Base-by-base conservation (phyloP, 345 rosid species). In the Mangifera indica region DNA sequence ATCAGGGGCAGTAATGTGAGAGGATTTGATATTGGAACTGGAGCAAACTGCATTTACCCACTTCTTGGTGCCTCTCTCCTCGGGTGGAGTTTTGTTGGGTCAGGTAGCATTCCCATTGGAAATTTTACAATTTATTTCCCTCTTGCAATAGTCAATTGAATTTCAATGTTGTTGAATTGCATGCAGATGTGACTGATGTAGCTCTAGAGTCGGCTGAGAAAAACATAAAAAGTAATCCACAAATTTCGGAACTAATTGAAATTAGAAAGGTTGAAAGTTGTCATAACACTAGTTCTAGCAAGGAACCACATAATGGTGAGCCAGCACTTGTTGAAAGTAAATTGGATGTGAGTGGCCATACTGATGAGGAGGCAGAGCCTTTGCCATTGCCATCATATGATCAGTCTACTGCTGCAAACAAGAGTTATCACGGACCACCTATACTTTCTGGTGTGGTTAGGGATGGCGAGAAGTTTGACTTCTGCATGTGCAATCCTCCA, bases 401-500 rank as follows among this genome's bases (percentile, higher is more conserved):
- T 78, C 22, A 26, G 52, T 72, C 53, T 17, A 68, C 37, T 34
- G 66, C 67, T 81, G 69, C 62, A 32, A 71, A 59, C 65, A 71
- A 56, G 66, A 15, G 80, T 65, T 88, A 78, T 81, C 17, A 53
- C n/a, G 88, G 84, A 61, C 84, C 83, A 18, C 75, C 90, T 24
- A 42, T 91, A 70, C 93, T 92, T 77, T 56, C 81, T 40, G 90
- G 87, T 68, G 91, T 89, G 71, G 90, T 91, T 55, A 84, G 57
- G 69, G 88, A 91, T 40, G 85, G 78, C 4, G 97, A 95, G 87
- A 85, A 78, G 24, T 95, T 91, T 51, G 98, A 92, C 72, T 95
- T 95, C 78, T 92, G 98, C 89, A 89, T 92, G 96, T 91, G 88
- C 69, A 92, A 95, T 79, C 99, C 99, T 84, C 99, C 99, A 2